phyloP scores from a whole-genome alignment of 2,329 filamentous ascomycete species.

The Fusarium setosum region DNA sequence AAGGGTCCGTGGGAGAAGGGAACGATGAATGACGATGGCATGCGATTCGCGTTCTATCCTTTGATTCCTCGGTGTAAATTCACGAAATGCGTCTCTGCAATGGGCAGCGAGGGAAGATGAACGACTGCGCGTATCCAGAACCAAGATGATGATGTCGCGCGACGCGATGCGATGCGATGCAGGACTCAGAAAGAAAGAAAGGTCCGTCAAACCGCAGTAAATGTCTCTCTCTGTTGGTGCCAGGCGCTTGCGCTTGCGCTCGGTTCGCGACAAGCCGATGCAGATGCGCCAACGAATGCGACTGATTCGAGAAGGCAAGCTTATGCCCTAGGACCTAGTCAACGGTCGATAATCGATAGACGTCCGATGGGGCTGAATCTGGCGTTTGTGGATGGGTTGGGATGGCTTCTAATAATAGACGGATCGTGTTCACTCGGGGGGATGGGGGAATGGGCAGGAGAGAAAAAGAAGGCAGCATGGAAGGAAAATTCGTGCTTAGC shows the following conservation, averaged over 20 bases:
- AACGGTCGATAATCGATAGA: slow-evolving; percentile 35
- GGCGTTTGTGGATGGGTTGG: slow-evolving; percentile 39
- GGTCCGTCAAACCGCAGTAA: too few relatives aligned
- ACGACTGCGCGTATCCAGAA: not conserved
- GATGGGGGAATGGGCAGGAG: slow-evolving; percentile 32
- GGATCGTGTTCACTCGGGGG: slow-evolving; percentile 44
- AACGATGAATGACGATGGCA: slow-evolving; percentile 18
- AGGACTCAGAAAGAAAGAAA: not conserved
- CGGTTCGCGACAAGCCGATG: not conserved
- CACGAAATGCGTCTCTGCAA: slow-evolving; percentile 15
- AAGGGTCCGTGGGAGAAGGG: slow-evolving; percentile 7
- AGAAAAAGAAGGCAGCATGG: slow-evolving; percentile 42
- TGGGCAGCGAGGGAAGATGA: not conserved
- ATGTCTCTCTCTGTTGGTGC: not conserved
- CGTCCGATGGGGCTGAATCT: slow-evolving; percentile 46
- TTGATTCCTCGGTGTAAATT: slow-evolving; percentile 10
- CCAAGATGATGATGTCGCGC: slow-evolving; percentile 15
- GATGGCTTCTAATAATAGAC: slow-evolving; percentile 47
- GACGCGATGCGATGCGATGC: slow-evolving; percentile 31
- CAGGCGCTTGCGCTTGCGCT: slow-evolving; percentile 27
- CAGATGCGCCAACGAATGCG: slow-evolving; percentile 4
- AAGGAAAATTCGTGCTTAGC: slow-evolving; percentile 35
- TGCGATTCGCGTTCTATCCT: slow-evolving; percentile 24
- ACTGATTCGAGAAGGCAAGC: not conserved
- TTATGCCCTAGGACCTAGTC: not conserved